Base-by-base conservation (phyloP, 768 basidiomycete species). In the Paxillus ammoniavirescens region DNA sequence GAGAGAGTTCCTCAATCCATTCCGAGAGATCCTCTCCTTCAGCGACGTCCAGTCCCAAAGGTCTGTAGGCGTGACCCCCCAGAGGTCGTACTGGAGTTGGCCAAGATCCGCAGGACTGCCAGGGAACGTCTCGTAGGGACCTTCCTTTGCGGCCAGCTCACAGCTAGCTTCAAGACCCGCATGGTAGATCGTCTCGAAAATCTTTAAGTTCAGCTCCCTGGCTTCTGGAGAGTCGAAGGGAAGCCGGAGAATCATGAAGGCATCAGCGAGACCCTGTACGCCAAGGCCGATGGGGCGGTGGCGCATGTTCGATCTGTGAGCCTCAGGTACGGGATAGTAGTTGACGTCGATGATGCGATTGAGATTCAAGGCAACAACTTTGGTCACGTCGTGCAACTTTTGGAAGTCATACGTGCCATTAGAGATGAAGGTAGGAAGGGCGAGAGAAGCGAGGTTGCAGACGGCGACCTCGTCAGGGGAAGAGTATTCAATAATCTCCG, bases 151-250 rank as follows among this genome's bases (percentile, higher is more conserved):
- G 18, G 96, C 93, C 53, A 98, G 72, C 72, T 98, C 97, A 54
- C 80, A 83, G 58, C 91, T 94, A 4, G 92, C 87, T 72, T 98
- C 96, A 23, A 93, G 82, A 1, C 91, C 91, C 52, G 82, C 96
- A 61, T 99, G 93, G 70, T 98, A 99, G 68, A 99, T 98, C 13
- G 97, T 99, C 78, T 99, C 97, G 70, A 97, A 98, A 71, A 99
- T 98, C 73, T 96, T 84, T 58, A 87, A 78, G 76, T 99, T 98
- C 60, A 99, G 84, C 61, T 85, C 75, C 65, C 88, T 86, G 13
- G 96, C 97, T 42, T 83, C 86, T 15, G 77, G 80, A 2, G 91
- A 93, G 62, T 98, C 97, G 72, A 98, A 99, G 0, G 97, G 91
- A 83, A 98, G 84, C 56, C 89, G 91, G 8, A 99, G 82, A 23